phyloP scores from a whole-genome alignment of 164 flowering plant species.

The Hamamelis virginiana region DNA sequence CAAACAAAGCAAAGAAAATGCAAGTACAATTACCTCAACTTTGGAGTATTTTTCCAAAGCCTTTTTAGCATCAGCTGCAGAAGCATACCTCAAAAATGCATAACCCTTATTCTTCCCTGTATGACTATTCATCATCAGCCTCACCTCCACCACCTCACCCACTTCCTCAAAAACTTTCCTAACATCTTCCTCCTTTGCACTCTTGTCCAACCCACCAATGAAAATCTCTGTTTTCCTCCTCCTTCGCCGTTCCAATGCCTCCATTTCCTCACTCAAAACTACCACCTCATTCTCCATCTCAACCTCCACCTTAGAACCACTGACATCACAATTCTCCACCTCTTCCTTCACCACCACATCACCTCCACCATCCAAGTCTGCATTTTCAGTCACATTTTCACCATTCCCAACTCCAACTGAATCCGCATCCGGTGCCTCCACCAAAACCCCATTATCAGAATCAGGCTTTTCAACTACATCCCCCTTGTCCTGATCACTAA shows the following conservation, averaged over 20 bases:
- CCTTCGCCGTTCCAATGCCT: conserved; percentile 32
- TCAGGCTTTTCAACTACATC: background rate
- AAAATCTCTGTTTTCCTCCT: conserved; percentile 37
- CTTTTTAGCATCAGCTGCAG: conserved; percentile 32
- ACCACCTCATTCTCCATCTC: background rate
- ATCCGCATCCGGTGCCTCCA: background rate
- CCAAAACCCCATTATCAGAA: background rate
- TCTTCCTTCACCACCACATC: conserved; percentile 1
- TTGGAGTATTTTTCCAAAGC: conserved; percentile 28
- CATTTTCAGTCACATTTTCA: background rate
- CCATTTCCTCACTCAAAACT: conserved; percentile 27
- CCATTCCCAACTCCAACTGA: background rate
- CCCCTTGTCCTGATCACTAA: background rate
- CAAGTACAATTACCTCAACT: conserved; percentile 27
- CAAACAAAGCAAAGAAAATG: too few species aligned
- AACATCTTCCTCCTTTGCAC: conserved; percentile 38
- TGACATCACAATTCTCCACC: background rate
- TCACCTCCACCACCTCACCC: conserved; percentile 36
- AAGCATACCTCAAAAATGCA: conserved; percentile 37
- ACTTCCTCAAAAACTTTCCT: conserved; percentile 32
- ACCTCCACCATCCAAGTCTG: background rate
- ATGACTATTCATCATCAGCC: conserved; percentile 24
- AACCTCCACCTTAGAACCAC: conserved; percentile 6
- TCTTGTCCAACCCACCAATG: conserved; percentile 43
- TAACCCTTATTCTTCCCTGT: conserved; percentile 39